Evolutionary conservation across 805 yeast genomes (phyloP).

Genomic region (Clavispora santaluciae): DNA sequence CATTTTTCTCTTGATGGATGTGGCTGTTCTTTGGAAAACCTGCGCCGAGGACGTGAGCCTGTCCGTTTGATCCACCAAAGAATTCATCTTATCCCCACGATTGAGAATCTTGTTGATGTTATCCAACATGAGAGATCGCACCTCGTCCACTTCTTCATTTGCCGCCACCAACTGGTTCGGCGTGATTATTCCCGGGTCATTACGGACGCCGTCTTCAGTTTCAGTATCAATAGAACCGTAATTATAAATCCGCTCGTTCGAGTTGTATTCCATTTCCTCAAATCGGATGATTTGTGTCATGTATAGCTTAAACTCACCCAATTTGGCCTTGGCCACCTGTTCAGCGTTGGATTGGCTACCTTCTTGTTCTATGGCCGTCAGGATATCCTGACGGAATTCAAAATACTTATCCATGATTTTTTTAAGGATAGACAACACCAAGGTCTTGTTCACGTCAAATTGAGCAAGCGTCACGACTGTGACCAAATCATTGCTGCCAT

Average conservation of each 20-base stretch:
- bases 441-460: conserved; percentile 38
- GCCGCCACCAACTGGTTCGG: conserved; percentile 38
- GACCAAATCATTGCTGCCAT: conserved; percentile 45
- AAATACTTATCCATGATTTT: conserved; percentile 48
- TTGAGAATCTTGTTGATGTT: conserved; percentile 67
- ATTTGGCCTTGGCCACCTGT: conserved; percentile 18
- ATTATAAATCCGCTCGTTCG: conserved; percentile 28
- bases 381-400: conserved; percentile 32
- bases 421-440: conserved; percentile 45
- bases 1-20: conserved; percentile 55
- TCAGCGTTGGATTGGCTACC: conserved; percentile 4
- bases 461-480: conserved; percentile 49
- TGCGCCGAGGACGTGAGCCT: conserved; percentile 61
- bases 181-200: conserved; percentile 20
- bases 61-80: conserved; percentile 75
- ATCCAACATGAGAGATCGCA: conserved; percentile 63
- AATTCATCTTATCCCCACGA: conserved; percentile 72
- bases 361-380: conserved; percentile 5
- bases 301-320: conserved; percentile 50
- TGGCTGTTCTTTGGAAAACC: conserved; percentile 67
- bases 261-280: conserved; percentile 45
- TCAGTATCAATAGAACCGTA: conserved; percentile 26
- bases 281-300: conserved; percentile 53
- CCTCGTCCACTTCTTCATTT: conserved; percentile 57
- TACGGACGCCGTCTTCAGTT: conserved; percentile 1